Base-by-base conservation (phyloP, 805 yeast genomes). In the Pichia rugopelliculosa region DNA sequence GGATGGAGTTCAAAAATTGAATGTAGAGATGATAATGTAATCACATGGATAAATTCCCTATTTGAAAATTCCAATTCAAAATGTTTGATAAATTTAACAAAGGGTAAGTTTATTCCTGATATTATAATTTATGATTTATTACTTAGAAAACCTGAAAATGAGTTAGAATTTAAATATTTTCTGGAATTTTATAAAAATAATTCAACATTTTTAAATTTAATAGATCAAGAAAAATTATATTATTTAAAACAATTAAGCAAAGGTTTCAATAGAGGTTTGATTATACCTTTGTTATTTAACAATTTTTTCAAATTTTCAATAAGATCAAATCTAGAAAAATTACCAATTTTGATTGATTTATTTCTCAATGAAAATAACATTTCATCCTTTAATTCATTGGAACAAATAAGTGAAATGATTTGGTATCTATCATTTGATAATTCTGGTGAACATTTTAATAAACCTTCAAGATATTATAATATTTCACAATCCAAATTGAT, bases 401-500 rank as follows among this genome's bases (percentile, higher is more conserved):
- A 47, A 7, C 67, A 62, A 40, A 44, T 62, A 2, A 50, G 58
- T 34, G 67, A 64, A 47, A 50, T 61, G 23, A 50, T 64, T 9
- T 64, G 68, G 68, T 40, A 51, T 13, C 50, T 62, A 12, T 56
- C 66, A 7, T 44, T 58, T 27, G 67, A 64, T 42, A 53, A 59
- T 26, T 52, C 66, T 0, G 64, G 64, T 11, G 62, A 58, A 30
- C 53, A 57, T 41, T 44, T 54, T 3, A 39, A 36, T 4, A 53
- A 46, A 41, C 60, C 63, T 12, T 56, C 59, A 26, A 47, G 53
- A 34, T 42, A 53, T 36, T 55, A 58, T 44, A 51, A 52, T 33
- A 50, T 49, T 11, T 53, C 64, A 8, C 67, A 64, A 39, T 54
- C 66, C 2, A 50, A 51, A 39, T 48, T 59, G 15, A 57, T 64